Conservation (phyloP, 345 rosid genomes). For the Nasturtium officinale region DNA sequence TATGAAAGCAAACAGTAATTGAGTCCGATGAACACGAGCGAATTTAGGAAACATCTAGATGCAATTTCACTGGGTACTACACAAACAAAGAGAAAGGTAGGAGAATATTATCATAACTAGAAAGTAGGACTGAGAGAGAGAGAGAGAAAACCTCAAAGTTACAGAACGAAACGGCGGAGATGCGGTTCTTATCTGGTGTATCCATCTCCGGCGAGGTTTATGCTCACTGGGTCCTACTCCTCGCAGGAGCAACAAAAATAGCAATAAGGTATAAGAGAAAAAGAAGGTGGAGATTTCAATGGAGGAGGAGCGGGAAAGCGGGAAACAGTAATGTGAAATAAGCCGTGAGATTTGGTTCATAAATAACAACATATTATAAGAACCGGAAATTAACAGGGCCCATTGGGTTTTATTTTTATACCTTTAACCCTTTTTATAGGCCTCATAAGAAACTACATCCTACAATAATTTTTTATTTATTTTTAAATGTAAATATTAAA, state of each 20-base stretch:
- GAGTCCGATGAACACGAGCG: background rate
- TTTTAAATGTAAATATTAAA: too few species aligned
- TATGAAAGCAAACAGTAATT: background rate
- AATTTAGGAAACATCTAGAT: slow-evolving; percentile 9
- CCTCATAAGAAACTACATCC: too few species aligned
- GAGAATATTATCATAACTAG: background rate
- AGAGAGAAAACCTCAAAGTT: slow-evolving; percentile 52
- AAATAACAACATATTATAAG: background rate
- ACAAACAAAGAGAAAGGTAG: too few species aligned
- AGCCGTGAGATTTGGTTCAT: slow-evolving; percentile 13
- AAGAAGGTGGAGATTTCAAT: slow-evolving; percentile 36
- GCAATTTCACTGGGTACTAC: too few species aligned
- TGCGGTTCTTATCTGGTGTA: slow-evolving; percentile 61
- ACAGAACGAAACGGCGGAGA: slow-evolving; percentile 45
- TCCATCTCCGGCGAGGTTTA: slow-evolving; percentile 48
- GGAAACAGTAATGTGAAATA: slow-evolving; percentile 23
- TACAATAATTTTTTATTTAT: too few species aligned
- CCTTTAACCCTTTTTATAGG: background rate
- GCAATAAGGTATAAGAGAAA: too few species aligned
- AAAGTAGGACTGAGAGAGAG: background rate
- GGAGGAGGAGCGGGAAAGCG: slow-evolving; percentile 45
- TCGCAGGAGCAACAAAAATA: too few species aligned
- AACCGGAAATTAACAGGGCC: background rate
- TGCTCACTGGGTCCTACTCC: too few species aligned
- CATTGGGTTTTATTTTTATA: background rate